phyloP scores from a whole-genome alignment of 2,329 filamentous ascomycete species.

The Talaromyces piceae region DNA sequence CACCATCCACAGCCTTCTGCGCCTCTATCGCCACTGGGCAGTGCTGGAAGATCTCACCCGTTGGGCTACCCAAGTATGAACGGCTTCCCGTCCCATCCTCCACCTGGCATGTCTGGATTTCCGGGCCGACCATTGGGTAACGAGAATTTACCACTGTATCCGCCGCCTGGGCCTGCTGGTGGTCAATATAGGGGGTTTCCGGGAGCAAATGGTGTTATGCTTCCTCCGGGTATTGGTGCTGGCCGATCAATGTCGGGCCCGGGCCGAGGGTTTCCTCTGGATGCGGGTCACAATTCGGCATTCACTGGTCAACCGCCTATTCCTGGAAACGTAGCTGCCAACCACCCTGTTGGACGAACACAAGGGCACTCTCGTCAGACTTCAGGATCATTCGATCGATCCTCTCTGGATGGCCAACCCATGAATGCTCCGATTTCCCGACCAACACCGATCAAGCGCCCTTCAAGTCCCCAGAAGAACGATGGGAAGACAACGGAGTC shows the following conservation, averaged over 20 bases:
- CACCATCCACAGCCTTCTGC: conserved; percentile 54
- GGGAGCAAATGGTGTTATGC: conserved; percentile 42
- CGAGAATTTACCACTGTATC: conserved; percentile 47
- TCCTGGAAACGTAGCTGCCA: conserved; percentile 14
- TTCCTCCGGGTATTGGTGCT: conserved; percentile 51
- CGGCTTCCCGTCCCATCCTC: conserved; percentile 47
- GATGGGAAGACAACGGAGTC: conserved; percentile 36
- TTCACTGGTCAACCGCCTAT: conserved; percentile 37
- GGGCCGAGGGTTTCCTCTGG: conserved; percentile 43
- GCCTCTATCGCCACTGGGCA: conserved; percentile 59
- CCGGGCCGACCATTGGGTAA: conserved; percentile 47
- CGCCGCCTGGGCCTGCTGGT: conserved; percentile 45
- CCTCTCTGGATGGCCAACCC: conserved; percentile 51
- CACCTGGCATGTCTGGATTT: conserved; percentile 47
- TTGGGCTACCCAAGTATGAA: conserved; percentile 45
- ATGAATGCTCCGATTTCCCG: conserved; percentile 68
- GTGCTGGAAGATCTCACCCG: conserved; percentile 50
- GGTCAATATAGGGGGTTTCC: conserved; percentile 50
- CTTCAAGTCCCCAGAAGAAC: conserved; percentile 54
- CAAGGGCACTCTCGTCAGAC: conserved; percentile 66
- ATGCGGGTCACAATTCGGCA: conserved; percentile 24
- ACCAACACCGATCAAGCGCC: conserved; percentile 80
- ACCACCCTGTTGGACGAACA: conserved; percentile 17
- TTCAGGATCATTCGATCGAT: conserved; percentile 56
- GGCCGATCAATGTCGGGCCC: conserved; percentile 50